phyloP scores from a whole-genome alignment of 1,284 basidiomycete genomes.

The Somion occarium region DNA sequence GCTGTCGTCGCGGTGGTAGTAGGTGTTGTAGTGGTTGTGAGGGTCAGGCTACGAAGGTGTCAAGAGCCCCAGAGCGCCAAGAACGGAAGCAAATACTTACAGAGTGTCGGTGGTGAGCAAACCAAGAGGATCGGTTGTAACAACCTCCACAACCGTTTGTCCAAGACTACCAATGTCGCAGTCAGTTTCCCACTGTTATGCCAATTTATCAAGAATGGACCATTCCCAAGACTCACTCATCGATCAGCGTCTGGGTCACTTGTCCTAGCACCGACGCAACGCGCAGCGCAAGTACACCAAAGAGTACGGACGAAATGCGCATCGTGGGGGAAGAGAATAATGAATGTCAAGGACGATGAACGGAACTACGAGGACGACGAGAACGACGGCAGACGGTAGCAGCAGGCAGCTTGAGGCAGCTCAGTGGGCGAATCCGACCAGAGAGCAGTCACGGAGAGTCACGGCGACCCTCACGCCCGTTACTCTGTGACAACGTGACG shows the following conservation, averaged over 20 bases:
- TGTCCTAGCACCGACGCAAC: conserved; percentile 35
- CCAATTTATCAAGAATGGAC: background rate
- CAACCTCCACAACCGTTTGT: conserved; percentile 46
- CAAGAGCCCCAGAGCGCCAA: background rate
- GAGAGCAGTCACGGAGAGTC: too few species aligned
- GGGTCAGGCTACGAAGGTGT: background rate
- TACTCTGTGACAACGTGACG: too few species aligned
- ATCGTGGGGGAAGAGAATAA: background rate
- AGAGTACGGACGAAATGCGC: background rate
- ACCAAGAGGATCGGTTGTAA: conserved; percentile 41
- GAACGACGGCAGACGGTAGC: too few species aligned
- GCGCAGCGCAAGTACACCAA: conserved; percentile 24
- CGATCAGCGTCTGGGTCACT: conserved; percentile 38
- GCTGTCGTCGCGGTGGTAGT: conserved; percentile 22
- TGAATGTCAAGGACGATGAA: too few species aligned
- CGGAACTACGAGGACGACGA: too few species aligned
- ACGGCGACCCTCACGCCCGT: too few species aligned
- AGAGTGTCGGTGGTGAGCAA: conserved; percentile 39
- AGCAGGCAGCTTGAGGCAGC: too few species aligned
- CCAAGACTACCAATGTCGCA: conserved; percentile 37
- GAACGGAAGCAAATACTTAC: conserved; percentile 28
- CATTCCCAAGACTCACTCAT: conserved; percentile 36
- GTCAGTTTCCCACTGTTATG: background rate
- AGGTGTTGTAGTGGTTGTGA: conserved; percentile 9
- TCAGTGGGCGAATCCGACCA: too few species aligned